Percentiles rank a stretch among this genome's conserved stretches.
Conservation (phyloP, 495 filamentous ascomycete genomes). For the Hypoxylon fuscum region DNA sequence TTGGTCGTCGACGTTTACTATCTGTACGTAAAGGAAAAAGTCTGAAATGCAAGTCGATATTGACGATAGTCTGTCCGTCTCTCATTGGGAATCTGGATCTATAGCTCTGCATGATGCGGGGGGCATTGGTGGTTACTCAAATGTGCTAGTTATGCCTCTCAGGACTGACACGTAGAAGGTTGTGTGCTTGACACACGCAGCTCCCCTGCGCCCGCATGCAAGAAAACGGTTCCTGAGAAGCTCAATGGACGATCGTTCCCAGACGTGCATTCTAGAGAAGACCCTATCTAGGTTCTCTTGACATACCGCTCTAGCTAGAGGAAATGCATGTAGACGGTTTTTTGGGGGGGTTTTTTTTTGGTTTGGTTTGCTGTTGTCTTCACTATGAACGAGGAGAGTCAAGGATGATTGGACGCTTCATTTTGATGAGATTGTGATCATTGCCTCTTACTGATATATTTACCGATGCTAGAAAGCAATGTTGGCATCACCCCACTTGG, state of each 20-base stretch:
- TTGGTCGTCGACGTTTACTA: too few relatives aligned
- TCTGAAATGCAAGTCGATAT: slow-evolving; percentile 32
- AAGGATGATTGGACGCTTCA: slow-evolving; percentile 22
- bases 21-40: slow-evolving; percentile 21
- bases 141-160: slow-evolving; percentile 33
- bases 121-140: slow-evolving; percentile 29
- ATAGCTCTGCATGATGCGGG: slow-evolving; percentile 39
- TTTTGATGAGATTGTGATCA: slow-evolving; percentile 17
- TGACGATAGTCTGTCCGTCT: slow-evolving; percentile 30
- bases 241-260: slow-evolving; percentile 37
- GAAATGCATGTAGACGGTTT: slow-evolving; percentile 7
- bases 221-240: slow-evolving; percentile 34
- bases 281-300: slow-evolving; percentile 22
- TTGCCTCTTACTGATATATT: slow-evolving; percentile 1
- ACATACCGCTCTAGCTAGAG: slow-evolving; percentile 19
- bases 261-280: slow-evolving; percentile 32
- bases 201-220: slow-evolving; percentile 36
- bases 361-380: slow-evolving; percentile 18
- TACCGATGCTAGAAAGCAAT: not conserved
- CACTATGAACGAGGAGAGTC: slow-evolving; percentile 4
- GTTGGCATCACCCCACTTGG: too few relatives aligned
- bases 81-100: slow-evolving; percentile 40
- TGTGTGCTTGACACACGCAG: slow-evolving; percentile 35
- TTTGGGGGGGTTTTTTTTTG: too few relatives aligned
- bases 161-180: slow-evolving; percentile 47